These are phyloP conservation scores for Aspergillus aculeatus DNA, from an alignment of 2,329 filamentous ascomycete genomes.

Conservation along the genomic window DNA sequence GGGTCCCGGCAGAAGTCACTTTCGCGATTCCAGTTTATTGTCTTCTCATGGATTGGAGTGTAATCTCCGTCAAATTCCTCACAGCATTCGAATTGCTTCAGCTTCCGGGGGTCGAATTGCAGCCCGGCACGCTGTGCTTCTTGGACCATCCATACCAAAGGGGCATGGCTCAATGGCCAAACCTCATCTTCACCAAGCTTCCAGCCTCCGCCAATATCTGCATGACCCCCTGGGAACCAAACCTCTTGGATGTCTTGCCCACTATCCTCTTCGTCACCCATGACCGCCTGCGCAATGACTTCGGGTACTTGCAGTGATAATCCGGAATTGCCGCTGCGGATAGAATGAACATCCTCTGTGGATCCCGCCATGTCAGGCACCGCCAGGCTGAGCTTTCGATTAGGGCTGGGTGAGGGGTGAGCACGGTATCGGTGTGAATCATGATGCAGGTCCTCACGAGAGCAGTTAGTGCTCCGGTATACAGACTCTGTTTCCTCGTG, in stretches of 20 bases:
- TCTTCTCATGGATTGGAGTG: slow-evolving; percentile 32
- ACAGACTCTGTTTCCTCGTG: slow-evolving; percentile 26
- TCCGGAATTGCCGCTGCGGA: slow-evolving; percentile 31
- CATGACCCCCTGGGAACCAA: slow-evolving; percentile 72
- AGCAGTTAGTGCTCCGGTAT: slow-evolving; percentile 28
- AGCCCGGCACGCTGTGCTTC: slow-evolving; percentile 66
- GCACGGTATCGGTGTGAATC: slow-evolving; percentile 29
- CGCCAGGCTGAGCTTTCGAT: slow-evolving; percentile 22
- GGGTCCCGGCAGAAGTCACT: slow-evolving; percentile 17
- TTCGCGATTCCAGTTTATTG: slow-evolving; percentile 15
- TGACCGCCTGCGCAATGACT: slow-evolving; percentile 10
- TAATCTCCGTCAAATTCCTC: slow-evolving; percentile 44
- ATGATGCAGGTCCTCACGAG: slow-evolving; percentile 21
- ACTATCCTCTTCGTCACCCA: slow-evolving; percentile 31
- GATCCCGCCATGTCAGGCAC: slow-evolving; percentile 29
- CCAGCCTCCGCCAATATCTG: slow-evolving; percentile 78
- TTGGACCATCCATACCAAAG: slow-evolving; percentile 69
- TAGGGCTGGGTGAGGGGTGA: slow-evolving; percentile 19
- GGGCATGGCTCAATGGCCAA: slow-evolving; percentile 63
- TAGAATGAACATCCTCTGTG: slow-evolving; percentile 31
- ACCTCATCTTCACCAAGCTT: slow-evolving; percentile 55
- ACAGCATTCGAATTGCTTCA: slow-evolving; percentile 64
- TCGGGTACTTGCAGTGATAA: slow-evolving; percentile 31
- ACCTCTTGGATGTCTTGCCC: slow-evolving; percentile 76
- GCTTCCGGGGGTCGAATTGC: slow-evolving; percentile 66